Evolutionary conservation across 176 grass and related monocot species (phyloP).

Genomic region (Lolium multiflorum): DNA sequence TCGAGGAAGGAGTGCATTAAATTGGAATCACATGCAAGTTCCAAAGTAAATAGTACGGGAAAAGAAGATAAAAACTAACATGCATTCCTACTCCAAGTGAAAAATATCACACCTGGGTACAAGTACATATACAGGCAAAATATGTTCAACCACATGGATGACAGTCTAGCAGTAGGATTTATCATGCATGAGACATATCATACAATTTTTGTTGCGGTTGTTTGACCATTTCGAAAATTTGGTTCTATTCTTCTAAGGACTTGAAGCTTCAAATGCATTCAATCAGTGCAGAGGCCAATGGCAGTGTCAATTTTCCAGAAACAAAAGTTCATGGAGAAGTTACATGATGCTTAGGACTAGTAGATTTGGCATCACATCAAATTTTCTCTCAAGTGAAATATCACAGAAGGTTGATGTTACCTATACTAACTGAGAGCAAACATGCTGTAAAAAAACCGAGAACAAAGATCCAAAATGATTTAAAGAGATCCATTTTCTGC

Average conservation of each 20-base stretch:
- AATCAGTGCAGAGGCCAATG: not conserved
- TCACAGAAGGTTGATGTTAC: constrained; percentile 4
- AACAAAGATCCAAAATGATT: not conserved
- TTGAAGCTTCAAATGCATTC: too few relatives aligned
- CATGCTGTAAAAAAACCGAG: not conserved
- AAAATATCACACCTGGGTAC: not conserved
- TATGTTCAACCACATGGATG: not conserved
- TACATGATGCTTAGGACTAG: not conserved
- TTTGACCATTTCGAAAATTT: not conserved
- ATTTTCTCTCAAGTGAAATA: constrained; percentile 3
- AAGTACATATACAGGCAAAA: not conserved
- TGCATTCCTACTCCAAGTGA: not conserved
- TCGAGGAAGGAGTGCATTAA: not conserved
- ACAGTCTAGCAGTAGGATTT: not conserved
- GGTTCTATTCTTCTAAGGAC: not conserved
- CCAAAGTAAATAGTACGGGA: not conserved
- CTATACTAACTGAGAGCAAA: not conserved
- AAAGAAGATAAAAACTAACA: not conserved
- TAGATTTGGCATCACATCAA: constrained; percentile 22
- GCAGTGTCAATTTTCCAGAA: not conserved
- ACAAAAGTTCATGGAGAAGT: not conserved
- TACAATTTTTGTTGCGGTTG: not conserved
- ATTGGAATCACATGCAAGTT: not conserved
- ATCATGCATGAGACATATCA: not conserved
- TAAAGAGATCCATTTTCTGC: not conserved